A percentile compares a stretch with the other conserved stretches of the same genome.
phyloP scores from a whole-genome alignment of 78 protist species.

The Isochrysis galbana region DNA sequence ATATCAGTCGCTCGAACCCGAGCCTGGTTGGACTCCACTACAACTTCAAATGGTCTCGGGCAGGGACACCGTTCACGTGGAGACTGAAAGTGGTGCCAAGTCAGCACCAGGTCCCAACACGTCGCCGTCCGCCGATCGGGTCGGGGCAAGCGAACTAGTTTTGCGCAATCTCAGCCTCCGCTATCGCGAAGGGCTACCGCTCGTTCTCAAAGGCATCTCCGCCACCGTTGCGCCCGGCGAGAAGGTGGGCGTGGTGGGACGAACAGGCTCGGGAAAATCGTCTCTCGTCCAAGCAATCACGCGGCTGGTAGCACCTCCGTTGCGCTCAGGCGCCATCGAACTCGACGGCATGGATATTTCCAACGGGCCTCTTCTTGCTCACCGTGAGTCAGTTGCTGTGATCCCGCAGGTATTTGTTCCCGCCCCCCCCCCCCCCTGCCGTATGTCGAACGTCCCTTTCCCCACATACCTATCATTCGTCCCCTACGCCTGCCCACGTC shows the following conservation, averaged over 20 bases:
- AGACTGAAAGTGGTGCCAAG: too few species aligned
- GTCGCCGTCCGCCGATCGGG: too few species aligned
- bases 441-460: background rate
- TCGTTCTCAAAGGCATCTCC: constrained; percentile 41
- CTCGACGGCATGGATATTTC: background rate
- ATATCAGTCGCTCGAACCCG: background rate
- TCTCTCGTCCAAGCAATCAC: background rate
- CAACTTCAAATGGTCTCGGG: background rate
- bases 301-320: background rate
- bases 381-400: constrained; percentile 10
- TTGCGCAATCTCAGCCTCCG: background rate
- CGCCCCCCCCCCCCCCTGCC: constrained; percentile 4
- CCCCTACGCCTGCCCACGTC: too few species aligned
- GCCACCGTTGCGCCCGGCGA: constrained; percentile 37
- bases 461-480: too few species aligned
- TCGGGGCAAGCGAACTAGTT: background rate
- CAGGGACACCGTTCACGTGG: background rate
- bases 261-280: constrained; percentile 59
- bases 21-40: background rate
- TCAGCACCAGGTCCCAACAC: too few species aligned
- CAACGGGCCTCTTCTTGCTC: background rate
- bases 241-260: constrained; percentile 77
- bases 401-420: constrained; percentile 57
- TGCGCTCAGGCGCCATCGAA: background rate
- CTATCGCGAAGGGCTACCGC: constrained; percentile 32